Evolutionary conservation across 495 filamentous ascomycete species (phyloP).

Genomic region (Rhypophila decipiens): DNA sequence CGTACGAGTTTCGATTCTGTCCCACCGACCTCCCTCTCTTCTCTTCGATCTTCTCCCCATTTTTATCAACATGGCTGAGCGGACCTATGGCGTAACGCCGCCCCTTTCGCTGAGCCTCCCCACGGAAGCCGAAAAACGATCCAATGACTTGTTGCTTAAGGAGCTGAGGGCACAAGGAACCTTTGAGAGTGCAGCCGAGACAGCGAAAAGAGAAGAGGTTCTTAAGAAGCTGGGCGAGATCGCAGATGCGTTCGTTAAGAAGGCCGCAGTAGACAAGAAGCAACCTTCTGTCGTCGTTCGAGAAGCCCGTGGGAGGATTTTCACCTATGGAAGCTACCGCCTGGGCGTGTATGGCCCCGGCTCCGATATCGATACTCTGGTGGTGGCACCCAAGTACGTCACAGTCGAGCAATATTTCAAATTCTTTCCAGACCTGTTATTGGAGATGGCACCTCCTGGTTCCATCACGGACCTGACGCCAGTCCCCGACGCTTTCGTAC

Average conservation of each 20-base stretch:
- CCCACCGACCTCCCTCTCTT: no score
- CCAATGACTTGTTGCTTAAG: slow-evolving; percentile 69
- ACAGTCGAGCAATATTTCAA: slow-evolving; percentile 84
- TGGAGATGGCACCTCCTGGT: slow-evolving; percentile 62
- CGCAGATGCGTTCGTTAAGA: slow-evolving; percentile 74
- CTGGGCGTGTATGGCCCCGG: slow-evolving; percentile 91
- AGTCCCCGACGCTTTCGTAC: slow-evolving; percentile 84
- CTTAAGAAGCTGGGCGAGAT: slow-evolving; percentile 69
- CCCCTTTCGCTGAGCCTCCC: slow-evolving; percentile 75
- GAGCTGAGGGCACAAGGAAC: slow-evolving; percentile 85
- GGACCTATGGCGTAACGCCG: slow-evolving; percentile 69
- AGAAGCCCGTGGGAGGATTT: slow-evolving; percentile 79
- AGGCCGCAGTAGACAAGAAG: slow-evolving; percentile 62
- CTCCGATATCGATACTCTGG: slow-evolving; percentile 95
- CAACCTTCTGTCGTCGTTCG: slow-evolving; percentile 71
- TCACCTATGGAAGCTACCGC: slow-evolving; percentile 90
- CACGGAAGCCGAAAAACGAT: slow-evolving; percentile 63
- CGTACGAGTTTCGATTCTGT: background rate
- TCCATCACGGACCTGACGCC: slow-evolving; percentile 80
- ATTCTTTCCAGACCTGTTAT: slow-evolving; percentile 70
- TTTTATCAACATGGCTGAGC: slow-evolving; percentile 22
- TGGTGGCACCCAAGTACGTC: slow-evolving; percentile 84
- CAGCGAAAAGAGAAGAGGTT: slow-evolving; percentile 54
- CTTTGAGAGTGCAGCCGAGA: slow-evolving; percentile 77
- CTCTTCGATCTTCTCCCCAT: no score